Evolutionary conservation across 108 stramenopile species (phyloP).

Genomic region (Mayamaea pseudoterrestris): DNA sequence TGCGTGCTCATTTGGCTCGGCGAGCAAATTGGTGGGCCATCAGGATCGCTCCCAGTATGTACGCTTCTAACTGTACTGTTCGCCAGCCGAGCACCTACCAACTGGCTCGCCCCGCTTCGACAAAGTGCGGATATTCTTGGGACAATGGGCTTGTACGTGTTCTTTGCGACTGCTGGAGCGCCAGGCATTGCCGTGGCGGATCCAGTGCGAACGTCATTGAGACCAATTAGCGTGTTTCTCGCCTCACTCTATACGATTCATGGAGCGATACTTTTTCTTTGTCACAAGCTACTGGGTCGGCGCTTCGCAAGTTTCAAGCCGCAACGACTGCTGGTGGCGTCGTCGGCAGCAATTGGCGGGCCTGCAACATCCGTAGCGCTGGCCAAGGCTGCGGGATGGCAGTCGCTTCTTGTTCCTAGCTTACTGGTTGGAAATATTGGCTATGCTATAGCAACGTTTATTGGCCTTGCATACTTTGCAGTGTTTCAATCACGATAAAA

Average conservation of each 20-base stretch:
- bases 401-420: conserved; percentile 46
- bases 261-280: conserved; percentile 27
- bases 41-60: conserved; percentile 39
- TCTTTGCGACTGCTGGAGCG: conserved; percentile 78
- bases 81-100: conserved; percentile 27
- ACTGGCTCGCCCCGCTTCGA: conserved; percentile 8
- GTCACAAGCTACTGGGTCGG: conserved; percentile 15
- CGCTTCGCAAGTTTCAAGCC: conserved; percentile 14
- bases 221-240: conserved; percentile 47
- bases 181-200: conserved; percentile 58
- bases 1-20: conserved; percentile 36
- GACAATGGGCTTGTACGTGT: conserved; percentile 51
- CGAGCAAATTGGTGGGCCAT: conserved; percentile 12
- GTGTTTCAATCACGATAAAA: neutral
- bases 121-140: conserved; percentile 34
- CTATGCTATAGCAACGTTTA: conserved; percentile 60
- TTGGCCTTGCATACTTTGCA: conserved; percentile 15
- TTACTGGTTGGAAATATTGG: conserved; percentile 72
- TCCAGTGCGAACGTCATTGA: conserved; percentile 41
- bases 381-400: conserved; percentile 53
- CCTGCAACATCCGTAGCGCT: conserved; percentile 74
- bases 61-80: conserved; percentile 51
- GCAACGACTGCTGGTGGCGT: conserved; percentile 60
- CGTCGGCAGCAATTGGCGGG: conserved; percentile 74
- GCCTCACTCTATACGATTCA: conserved; percentile 50